Conservation (phyloP, 345 rosid species). For the Physaria fendleri region DNA sequence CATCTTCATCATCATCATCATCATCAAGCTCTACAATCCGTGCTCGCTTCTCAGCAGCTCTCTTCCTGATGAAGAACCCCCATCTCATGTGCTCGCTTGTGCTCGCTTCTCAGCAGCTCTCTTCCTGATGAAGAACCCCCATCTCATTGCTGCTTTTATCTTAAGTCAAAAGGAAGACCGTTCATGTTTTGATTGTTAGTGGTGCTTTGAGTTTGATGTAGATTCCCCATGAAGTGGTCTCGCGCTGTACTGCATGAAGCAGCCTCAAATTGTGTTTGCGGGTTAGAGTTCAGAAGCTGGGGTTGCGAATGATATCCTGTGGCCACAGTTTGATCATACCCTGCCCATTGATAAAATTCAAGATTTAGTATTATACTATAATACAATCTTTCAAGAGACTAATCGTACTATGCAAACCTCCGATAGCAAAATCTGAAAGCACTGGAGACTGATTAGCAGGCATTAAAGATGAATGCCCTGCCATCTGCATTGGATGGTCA, state of each 20-base stretch:
- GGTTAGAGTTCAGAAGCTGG: constrained; percentile 34
- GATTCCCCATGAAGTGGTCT: constrained; percentile 39
- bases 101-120: constrained; percentile 96
- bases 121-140: constrained; percentile 90
- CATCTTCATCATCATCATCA: constrained; percentile 23
- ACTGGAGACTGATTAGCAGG: constrained; percentile 45
- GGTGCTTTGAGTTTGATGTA: constrained; percentile 38
- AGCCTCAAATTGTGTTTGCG: constrained; percentile 36
- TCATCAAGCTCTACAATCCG: constrained; percentile 80
- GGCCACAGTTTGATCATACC: constrained; percentile 40
- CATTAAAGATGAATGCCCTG: constrained; percentile 42
- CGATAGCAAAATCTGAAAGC: constrained; percentile 45
- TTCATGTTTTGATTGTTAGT: constrained; percentile 39
- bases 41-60: constrained; percentile 93
- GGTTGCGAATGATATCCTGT: no score
- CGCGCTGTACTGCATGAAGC: constrained; percentile 33
- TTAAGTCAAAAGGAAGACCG: no score
- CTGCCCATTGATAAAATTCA: no score
- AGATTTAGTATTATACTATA: background rate
- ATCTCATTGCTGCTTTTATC: constrained; percentile 97
- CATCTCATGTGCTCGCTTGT: no score
- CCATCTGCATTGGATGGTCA: constrained; percentile 51
- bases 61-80: constrained; percentile 87
- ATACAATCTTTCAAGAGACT: background rate
- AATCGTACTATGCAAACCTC: constrained; percentile 46